Evolutionary conservation across 2,329 filamentous ascomycete genomes (phyloP), one percentile per base, ranked within the genome.

Genomic region (Diplodia intermedia): DNA sequence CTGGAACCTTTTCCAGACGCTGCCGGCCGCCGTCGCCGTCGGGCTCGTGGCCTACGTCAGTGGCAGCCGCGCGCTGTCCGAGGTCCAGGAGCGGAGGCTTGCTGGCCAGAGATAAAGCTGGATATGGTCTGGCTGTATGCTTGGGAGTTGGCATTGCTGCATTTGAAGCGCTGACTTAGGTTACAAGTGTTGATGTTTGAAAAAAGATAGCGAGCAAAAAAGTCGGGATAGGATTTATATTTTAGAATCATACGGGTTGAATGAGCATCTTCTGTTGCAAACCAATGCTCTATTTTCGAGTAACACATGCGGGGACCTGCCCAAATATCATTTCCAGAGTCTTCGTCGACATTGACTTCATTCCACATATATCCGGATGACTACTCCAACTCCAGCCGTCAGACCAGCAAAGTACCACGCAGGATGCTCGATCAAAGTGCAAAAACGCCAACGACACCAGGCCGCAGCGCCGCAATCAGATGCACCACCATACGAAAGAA

Each of bases 1-100:
- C 76, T 97, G 94, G 94, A 97, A 90, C 76, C 84, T 99, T 55
- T 97, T 98, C 85, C 90, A 97, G 83, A 89, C 88, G 15, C 84
- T 99, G 61, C 94, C 93, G 4, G 89, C 89, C 31, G 89, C 90
- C 66, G 84, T 84, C 40, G 81, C 89, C 53, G 86, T 95, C 36
- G 89, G 89, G 18, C 80, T 86, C 31, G 86, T 93, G 66, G 88
- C 92, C 12, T 92, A 97, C 77, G 80, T 98, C 70, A 97, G 92
- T 77, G 95, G 95, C 68, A 93, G 90, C 77, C 90, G 93, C 79
- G 95, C 95, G 5, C 83, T 99, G 72, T 91, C 92, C 61, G 95
- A 99, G 83, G 94, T 99, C 36, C 95, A 97, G 83, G 89, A 90
- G 75, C 88, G 95, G 72, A 89, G 95, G 68, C 82, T 97, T 74